These are phyloP conservation scores for Hericium coralloides DNA, from an alignment of 768 basidiomycete species.

Conservation along the genomic window DNA sequence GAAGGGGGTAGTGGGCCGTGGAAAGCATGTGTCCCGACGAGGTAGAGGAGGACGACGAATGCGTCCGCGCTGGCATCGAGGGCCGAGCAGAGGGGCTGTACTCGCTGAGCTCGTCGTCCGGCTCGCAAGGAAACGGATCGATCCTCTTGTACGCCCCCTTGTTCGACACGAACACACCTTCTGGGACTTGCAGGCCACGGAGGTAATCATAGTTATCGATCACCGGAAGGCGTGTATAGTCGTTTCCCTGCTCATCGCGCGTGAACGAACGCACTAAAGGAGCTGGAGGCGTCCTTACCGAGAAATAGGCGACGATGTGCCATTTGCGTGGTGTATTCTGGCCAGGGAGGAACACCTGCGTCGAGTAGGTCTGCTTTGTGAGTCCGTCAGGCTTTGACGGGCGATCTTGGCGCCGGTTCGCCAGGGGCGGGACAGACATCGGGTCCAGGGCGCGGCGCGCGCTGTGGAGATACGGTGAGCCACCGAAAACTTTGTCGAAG, in stretches of 20 bases:
- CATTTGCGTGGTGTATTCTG: constrained; percentile 56
- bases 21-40: constrained; percentile 3
- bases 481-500: neutral
- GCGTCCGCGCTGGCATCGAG: constrained; percentile 5
- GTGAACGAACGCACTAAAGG: constrained; percentile 3
- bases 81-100: constrained; percentile 11
- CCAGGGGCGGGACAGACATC: constrained; percentile 44
- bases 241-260: constrained; percentile 41
- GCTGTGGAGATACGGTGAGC: constrained; percentile 22
- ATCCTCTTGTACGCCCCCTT: constrained; percentile 31
- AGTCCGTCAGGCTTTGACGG: constrained; percentile 75
- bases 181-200: constrained; percentile 55
- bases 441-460: constrained; percentile 56
- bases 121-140: constrained; percentile 19
- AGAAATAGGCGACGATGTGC: constrained; percentile 81
- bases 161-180: constrained; percentile 65
- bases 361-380: constrained; percentile 81
- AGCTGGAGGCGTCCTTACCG: constrained; percentile 33
- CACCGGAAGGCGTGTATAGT: constrained; percentile 61
- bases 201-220: constrained; percentile 72
- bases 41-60: constrained; percentile 5
- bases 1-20: constrained; percentile 3
- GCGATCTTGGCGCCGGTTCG: constrained; percentile 64
- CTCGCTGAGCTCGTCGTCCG: constrained; percentile 18
- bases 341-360: constrained; percentile 58